These are phyloP conservation scores for Parastagonospora nodorum DNA, from an alignment of 2,329 filamentous ascomycete species.

Conservation along the genomic window DNA sequence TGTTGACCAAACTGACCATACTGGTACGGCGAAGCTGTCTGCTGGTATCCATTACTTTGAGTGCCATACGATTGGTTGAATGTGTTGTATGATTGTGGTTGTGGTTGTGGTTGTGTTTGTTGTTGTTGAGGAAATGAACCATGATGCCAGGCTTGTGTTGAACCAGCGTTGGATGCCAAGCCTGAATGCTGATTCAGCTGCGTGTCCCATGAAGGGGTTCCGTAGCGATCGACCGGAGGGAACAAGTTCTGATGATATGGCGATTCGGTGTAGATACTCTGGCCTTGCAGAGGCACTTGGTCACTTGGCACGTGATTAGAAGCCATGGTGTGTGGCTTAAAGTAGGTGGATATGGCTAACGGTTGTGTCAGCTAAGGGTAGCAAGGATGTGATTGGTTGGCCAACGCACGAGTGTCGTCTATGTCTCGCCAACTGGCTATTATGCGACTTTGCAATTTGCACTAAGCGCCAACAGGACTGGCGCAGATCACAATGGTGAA, in stretches of 20 bases:
- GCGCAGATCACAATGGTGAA: slow-evolving; percentile 35
- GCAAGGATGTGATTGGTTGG: slow-evolving; percentile 35
- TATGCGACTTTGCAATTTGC: slow-evolving; percentile 37
- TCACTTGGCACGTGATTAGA: slow-evolving; percentile 46
- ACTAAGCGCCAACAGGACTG: slow-evolving; percentile 42
- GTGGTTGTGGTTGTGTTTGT: too few relatives aligned
- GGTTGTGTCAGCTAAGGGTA: slow-evolving; percentile 15
- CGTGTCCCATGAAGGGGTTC: slow-evolving; percentile 35
- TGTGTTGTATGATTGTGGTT: slow-evolving; percentile 21
- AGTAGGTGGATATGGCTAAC: slow-evolving; percentile 4
- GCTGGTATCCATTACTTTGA: slow-evolving; percentile 27
- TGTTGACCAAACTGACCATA: slow-evolving; percentile 39
- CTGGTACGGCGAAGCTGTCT: slow-evolving; percentile 39
- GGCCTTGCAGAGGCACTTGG: slow-evolving; percentile 36
- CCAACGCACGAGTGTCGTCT: slow-evolving; percentile 26
- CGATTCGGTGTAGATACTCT: slow-evolving; percentile 41
- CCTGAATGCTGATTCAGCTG: slow-evolving; percentile 32
- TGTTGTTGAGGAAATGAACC: slow-evolving; percentile 33
- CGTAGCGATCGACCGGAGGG: slow-evolving; percentile 35
- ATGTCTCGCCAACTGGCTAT: slow-evolving; percentile 27
- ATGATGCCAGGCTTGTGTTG: slow-evolving; percentile 33
- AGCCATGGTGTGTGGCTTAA: slow-evolving; percentile 31
- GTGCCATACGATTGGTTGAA: slow-evolving; percentile 29
- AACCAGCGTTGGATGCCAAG: slow-evolving; percentile 20
- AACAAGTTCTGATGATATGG: slow-evolving; percentile 38